Conservation (phyloP, 371 early-diverging fungal genomes). For the Fennellomyces sp. region DNA sequence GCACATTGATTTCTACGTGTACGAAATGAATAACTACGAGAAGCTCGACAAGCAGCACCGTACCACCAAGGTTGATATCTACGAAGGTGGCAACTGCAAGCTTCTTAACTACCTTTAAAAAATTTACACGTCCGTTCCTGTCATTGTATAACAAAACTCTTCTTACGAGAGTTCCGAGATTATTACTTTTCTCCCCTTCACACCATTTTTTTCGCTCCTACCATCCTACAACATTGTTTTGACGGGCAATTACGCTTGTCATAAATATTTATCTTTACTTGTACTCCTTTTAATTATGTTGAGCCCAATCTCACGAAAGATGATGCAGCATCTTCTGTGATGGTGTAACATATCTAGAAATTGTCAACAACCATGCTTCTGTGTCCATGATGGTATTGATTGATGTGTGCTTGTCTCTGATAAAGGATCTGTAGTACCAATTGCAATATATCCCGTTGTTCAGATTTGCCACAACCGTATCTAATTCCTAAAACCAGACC, state of each 20-base stretch:
- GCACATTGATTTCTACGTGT: slow-evolving; percentile 52
- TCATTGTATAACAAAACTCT: not conserved
- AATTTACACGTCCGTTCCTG: not conserved
- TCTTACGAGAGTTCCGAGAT: not conserved
- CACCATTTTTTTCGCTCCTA: not conserved
- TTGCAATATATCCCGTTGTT: not conserved
- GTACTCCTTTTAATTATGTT: slow-evolving; percentile 1
- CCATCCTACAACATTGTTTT: not conserved
- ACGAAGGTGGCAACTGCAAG: slow-evolving; percentile 52
- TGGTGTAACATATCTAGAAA: not conserved
- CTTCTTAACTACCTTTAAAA: slow-evolving; percentile 38
- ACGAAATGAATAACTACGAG: slow-evolving; percentile 35
- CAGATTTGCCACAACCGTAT: not conserved
- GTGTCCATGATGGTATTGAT: not conserved
- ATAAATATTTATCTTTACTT: slow-evolving; percentile 1
- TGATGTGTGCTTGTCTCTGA: not conserved
- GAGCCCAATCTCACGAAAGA: not conserved
- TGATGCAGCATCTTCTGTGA: not conserved
- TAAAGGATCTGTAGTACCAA: not conserved
- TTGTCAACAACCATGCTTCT: not conserved
- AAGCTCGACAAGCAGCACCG: slow-evolving; percentile 35
- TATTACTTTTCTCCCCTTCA: not conserved
- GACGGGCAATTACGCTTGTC: not conserved
- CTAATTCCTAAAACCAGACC: slow-evolving; percentile 1
- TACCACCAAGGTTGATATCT: slow-evolving; percentile 36